Evolutionary conservation across 164 flowering plant genomes (phyloP).

Genomic region (Cinnamomum chago): DNA sequence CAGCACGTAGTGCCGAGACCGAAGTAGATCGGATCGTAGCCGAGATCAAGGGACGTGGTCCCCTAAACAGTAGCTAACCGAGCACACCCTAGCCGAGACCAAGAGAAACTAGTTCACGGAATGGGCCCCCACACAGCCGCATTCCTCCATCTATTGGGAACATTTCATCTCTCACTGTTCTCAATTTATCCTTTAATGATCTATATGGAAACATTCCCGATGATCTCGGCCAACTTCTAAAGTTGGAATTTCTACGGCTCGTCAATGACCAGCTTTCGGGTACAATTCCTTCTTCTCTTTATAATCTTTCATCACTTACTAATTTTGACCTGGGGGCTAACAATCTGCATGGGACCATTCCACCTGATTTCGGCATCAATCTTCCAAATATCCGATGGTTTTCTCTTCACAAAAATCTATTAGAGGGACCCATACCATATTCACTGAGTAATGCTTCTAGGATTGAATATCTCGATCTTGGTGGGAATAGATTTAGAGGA

Average conservation of each 20-base stretch:
- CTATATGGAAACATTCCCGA: not conserved
- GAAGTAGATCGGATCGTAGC: too few relatives aligned
- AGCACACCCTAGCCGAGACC: too few relatives aligned
- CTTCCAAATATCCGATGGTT: constrained; percentile 21
- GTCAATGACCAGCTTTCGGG: not conserved
- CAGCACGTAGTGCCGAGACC: too few relatives aligned
- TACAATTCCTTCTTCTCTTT: not conserved
- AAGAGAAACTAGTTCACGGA: too few relatives aligned
- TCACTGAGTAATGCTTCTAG: constrained; percentile 33
- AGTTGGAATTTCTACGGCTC: not conserved
- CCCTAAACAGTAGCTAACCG: too few relatives aligned
- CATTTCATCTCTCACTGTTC: too few relatives aligned
- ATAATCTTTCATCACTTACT: not conserved
- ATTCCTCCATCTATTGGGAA: too few relatives aligned
- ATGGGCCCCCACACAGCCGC: too few relatives aligned
- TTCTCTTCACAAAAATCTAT: too few relatives aligned
- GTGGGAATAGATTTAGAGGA: constrained; percentile 21
- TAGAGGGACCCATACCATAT: too few relatives aligned
- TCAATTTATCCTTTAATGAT: too few relatives aligned
- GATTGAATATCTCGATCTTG: constrained; percentile 24
- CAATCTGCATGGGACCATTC: constrained; percentile 24
- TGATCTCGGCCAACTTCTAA: not conserved
- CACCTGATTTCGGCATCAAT: constrained; percentile 10
- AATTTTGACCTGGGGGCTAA: not conserved
- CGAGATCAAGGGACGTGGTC: too few relatives aligned